Evolutionary conservation across 768 basidiomycete genomes (phyloP), one percentile per base, ranked within the genome.

Genomic region (Rhizopogon vinicolor): DNA sequence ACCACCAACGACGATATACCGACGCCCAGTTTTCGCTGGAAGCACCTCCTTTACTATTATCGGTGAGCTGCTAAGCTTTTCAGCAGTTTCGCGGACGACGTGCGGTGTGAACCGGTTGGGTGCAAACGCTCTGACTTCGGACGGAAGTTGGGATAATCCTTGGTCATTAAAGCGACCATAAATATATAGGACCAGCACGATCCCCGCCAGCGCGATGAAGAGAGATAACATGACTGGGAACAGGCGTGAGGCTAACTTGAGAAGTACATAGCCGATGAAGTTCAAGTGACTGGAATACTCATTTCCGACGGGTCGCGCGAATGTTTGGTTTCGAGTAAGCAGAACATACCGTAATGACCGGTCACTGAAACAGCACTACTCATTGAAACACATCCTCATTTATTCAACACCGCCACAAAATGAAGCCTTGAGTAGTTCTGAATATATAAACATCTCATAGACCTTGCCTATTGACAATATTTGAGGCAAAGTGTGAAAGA

Each of bases 1-100:
- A 61, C 89, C 89, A 53, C 89, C 89, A 39, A 87, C 78, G 4
- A 91, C 76, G 55, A 91, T 88, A 65, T 91, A 91, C 48, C 83
- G 75, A 53, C 89, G 77, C 18, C 87, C 87, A 0, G 89, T 91
- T 67, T 75, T 84, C 3, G 82, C 82, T 5, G 86, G 85, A 28
- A 89, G 67, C 54, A 83, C 74, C 43, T 77, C 73, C 7, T 72
- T 59, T 40, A 75, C 69, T 33, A 70, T 62, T 52, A 75, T 61
- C 1, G 76, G 73, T 2, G 58, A 54, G 7, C 67, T 62, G 3
- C 60, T 65, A n/a, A 83, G 65, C 19, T 64, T 53, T 10, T 69
- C 67, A 1, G 79, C 77, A 2, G 74, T 69, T 58, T 59, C 52
- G n/a, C 50, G 71, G 18, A 82, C 76, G 18, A 73, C 72, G 44